A percentile compares a stretch with the other conserved stretches of the same genome.
These are phyloP conservation scores for Adiantum capillusveneris DNA, from an alignment of 75 land plant species.

Conservation along the genomic window DNA sequence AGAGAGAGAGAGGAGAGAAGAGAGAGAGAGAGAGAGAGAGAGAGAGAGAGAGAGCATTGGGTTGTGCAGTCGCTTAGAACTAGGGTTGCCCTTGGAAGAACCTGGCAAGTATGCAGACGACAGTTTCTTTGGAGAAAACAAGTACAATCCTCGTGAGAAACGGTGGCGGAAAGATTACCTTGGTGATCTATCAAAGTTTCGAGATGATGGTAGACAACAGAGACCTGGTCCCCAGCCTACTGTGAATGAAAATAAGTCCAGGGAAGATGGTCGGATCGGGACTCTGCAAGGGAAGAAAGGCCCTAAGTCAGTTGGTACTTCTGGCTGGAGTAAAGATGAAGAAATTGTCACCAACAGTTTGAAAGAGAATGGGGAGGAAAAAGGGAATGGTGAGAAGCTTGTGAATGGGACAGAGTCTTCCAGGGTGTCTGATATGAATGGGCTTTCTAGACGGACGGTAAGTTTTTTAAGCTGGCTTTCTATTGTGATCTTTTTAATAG, in stretches of 20 bases:
- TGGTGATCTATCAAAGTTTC: constrained; percentile 45
- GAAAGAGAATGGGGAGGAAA: not conserved
- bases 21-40: no score
- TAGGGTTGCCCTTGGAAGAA: constrained; percentile 82
- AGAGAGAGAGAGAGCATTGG: not conserved
- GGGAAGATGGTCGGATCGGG: constrained; percentile 8
- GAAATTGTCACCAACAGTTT: constrained; percentile 18
- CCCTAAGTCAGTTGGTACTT: not conserved
- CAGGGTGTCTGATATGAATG: constrained; percentile 25
- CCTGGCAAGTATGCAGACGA: constrained; percentile 77
- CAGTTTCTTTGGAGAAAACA: constrained; percentile 47
- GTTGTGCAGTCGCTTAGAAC: constrained; percentile 60
- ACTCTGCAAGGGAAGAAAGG: not conserved
- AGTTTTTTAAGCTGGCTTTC: not conserved
- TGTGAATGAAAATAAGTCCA: not conserved
- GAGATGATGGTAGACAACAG: constrained; percentile 12
- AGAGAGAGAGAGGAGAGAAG: no score
- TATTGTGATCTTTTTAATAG: no score
- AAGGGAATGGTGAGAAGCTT: constrained; percentile 11
- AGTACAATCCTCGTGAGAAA: constrained; percentile 57
- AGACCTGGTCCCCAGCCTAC: not conserved
- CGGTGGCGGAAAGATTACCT: constrained; percentile 76
- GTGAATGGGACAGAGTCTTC: constrained; percentile 51
- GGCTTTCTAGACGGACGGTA: constrained; percentile 22
- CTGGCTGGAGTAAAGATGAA: not conserved